Evolutionary conservation across 2,329 filamentous ascomycete genomes (phyloP).

Genomic region (Alternaria sp.): DNA sequence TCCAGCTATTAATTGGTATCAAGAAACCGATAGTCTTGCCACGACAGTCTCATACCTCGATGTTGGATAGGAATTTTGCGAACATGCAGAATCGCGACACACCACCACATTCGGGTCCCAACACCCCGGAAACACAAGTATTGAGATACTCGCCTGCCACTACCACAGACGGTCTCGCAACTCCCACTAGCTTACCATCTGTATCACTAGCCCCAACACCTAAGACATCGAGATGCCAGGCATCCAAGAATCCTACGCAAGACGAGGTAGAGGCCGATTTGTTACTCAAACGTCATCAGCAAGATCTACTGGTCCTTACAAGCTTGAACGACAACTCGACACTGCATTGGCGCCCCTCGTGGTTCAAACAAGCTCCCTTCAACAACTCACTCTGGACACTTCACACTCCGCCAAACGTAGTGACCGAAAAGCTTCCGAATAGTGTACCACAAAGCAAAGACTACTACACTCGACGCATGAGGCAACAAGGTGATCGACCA

Average conservation of each 20-base stretch:
- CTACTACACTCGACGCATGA: slow-evolving; percentile 35
- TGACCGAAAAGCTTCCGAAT: slow-evolving; percentile 31
- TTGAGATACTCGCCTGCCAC: background rate
- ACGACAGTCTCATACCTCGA: background rate
- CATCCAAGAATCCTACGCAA: slow-evolving; percentile 21
- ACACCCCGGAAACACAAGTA: slow-evolving; percentile 1
- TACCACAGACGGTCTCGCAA: background rate
- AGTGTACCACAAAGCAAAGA: background rate
- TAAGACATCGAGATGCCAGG: no score
- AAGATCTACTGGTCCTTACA: slow-evolving; percentile 40
- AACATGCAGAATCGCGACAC: slow-evolving; percentile 9
- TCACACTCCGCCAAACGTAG: slow-evolving; percentile 41
- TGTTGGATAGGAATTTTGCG: background rate
- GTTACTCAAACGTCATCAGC: slow-evolving; percentile 30
- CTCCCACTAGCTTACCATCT: background rate
- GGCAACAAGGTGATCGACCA: slow-evolving; percentile 21
- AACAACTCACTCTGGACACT: slow-evolving; percentile 32
- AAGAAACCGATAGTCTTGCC: background rate
- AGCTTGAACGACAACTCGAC: slow-evolving; percentile 38
- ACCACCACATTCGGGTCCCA: slow-evolving; percentile 8
- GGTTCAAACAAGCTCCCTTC: slow-evolving; percentile 26
- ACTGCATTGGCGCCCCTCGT: slow-evolving; percentile 40
- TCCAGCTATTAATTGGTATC: background rate
- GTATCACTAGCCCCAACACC: background rate
- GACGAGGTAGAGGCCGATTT: slow-evolving; percentile 18